Evolutionary conservation across 805 yeast species (phyloP), one percentile per base, ranked within the genome.

Genomic region (Candida dajiaensis): DNA sequence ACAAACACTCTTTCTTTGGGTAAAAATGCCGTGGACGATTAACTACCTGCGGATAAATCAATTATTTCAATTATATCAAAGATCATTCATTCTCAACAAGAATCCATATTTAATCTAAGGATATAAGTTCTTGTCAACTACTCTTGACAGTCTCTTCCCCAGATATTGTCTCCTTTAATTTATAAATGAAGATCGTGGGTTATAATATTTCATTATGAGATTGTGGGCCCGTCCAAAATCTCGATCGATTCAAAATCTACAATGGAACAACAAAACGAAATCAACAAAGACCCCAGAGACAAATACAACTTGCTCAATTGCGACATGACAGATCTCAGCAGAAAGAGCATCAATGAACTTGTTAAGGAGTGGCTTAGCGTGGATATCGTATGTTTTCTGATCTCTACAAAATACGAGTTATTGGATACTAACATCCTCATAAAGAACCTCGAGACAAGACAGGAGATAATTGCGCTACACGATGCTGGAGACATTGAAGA

Each of bases 391-490:
- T 5, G 46, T 44, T 6, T n/a, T 25, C 11, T 16, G 18, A 6
- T 20, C 31, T 23, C 10, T 9, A 2, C n/a, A 15, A 38, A 23
- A 16, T 4, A n/a, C 19, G 15, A 8, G 15, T 18, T 15, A 37
- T n/a, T n/a, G 16, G 10, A 6, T 20, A n/a, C 41, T 23, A 23
- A 38, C 31, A 38, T 18, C 20, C n/a, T 16, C 31, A 23, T 10
- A 5, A 18, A 44, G 66, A 58, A 72, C 50, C 62, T 62, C n/a
- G 58, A 52, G 35, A 79, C 95, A 2, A 68, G 82, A 40, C 50
- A 68, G 5, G 85, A 87, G 59, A 80, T 88, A 35, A 49, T 59
- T 18, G 55, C 62, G 1, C 70, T 87, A 7, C 70, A 72, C 13
- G 57, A 59, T 1, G 48, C 52, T 0, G 53, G 64, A 3, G 59